phyloP scores from a whole-genome alignment of 257 asterid species.

The Jacaranda mimosifolia region DNA sequence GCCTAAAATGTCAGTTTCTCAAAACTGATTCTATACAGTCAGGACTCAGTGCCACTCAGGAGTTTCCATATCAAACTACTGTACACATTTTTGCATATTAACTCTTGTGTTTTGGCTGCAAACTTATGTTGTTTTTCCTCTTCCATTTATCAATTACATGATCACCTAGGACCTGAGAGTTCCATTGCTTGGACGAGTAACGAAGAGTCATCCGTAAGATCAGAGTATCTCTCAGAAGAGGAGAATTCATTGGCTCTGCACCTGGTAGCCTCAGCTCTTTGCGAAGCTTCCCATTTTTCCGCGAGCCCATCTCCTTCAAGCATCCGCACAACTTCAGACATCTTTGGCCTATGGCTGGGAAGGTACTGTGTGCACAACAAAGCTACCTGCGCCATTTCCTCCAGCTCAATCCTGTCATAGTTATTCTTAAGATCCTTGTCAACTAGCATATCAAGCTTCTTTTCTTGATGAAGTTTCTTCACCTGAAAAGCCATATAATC shows the following conservation, averaged over 20 bases:
- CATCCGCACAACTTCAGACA: constrained; percentile 97
- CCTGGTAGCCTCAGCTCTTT: constrained; percentile 70
- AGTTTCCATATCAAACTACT: constrained; percentile 27
- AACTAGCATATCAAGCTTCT: constrained; percentile 85
- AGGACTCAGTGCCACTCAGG: constrained; percentile 4
- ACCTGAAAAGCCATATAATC: constrained; percentile 54
- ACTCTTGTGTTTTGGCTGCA: constrained; percentile 23
- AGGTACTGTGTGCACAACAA: constrained; percentile 88
- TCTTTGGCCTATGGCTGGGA: constrained; percentile 87
- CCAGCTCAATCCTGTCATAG: constrained; percentile 83
- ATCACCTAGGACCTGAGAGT: constrained; percentile 92
- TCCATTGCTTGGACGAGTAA: constrained; percentile 95
- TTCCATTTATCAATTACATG: constrained; percentile 1
- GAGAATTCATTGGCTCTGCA: constrained; percentile 81
- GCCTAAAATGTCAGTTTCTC: constrained; percentile 9
- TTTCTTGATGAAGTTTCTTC: constrained; percentile 84
- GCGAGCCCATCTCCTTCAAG: constrained; percentile 98
- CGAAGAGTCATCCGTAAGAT: constrained; percentile 91
- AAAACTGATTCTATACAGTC: constrained; percentile 37
- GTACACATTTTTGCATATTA: constrained; percentile 25
- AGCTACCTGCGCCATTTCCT: constrained; percentile 93
- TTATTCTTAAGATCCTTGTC: constrained; percentile 69
- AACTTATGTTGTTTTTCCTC: constrained; percentile 21
- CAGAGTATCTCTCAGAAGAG: constrained; percentile 88
- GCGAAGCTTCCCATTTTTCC: constrained; percentile 98